Evolutionary conservation across 1,284 basidiomycete genomes (phyloP).

Genomic region (Apiotrichum veenhuisii): DNA sequence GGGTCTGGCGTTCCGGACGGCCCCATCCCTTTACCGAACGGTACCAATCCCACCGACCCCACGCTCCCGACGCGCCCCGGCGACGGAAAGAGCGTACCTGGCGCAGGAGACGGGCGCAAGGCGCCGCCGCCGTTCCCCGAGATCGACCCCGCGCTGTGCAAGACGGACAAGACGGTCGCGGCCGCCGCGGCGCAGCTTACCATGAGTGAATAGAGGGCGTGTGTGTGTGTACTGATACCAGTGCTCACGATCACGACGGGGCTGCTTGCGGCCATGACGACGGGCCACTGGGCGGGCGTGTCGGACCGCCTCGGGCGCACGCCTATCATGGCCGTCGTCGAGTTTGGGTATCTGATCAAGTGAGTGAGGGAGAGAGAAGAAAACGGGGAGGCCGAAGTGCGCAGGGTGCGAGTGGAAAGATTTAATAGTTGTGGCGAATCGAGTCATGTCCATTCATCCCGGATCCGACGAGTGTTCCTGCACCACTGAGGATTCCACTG

Average conservation of each 20-base stretch:
- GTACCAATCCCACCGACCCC: too few relatives aligned
- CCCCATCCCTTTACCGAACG: background rate
- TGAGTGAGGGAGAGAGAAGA: conserved; percentile 48
- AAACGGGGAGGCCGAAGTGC: too few relatives aligned
- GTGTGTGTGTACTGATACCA: conserved; percentile 6
- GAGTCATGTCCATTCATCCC: too few relatives aligned
- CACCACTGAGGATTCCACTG: too few relatives aligned
- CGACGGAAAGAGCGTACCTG: background rate
- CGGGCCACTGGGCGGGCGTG: conserved; percentile 81
- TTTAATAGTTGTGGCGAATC: background rate
- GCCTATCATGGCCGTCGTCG: conserved; percentile 65
- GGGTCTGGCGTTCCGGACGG: background rate
- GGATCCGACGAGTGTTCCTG: too few relatives aligned
- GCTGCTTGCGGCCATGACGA: conserved; percentile 73
- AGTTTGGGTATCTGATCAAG: conserved; percentile 71
- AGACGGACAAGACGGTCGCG: conserved; percentile 66
- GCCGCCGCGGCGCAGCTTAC: conserved; percentile 65
- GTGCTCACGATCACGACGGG: conserved; percentile 74
- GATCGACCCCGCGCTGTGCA: conserved; percentile 55
- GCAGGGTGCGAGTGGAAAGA: too few relatives aligned
- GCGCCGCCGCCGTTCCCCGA: conserved; percentile 27
- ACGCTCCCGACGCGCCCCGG: background rate
- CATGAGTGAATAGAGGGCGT: conserved; percentile 53
- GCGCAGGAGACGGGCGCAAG: background rate
- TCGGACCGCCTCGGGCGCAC: conserved; percentile 75